Percentiles rank a stretch among this genome's conserved stretches.
Evolutionary conservation across 495 filamentous ascomycete species (phyloP).

Genomic region (Xylaria telfairii): DNA sequence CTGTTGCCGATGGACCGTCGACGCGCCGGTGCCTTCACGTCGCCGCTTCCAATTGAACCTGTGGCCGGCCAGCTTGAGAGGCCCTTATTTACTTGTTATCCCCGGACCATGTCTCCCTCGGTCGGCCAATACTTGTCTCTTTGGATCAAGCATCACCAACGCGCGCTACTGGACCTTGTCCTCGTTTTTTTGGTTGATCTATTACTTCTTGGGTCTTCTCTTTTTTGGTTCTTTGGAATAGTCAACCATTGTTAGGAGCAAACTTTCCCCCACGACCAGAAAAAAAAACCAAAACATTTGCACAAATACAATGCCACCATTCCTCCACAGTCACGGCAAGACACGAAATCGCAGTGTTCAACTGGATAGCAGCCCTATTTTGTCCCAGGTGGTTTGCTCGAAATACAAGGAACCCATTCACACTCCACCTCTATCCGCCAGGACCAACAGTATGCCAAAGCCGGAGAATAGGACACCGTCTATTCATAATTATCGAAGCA

Average conservation of each 20-base stretch:
- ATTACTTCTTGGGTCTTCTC: conserved; percentile 48
- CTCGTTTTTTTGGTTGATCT: conserved; percentile 41
- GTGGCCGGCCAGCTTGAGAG: conserved; percentile 14
- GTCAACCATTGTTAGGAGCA: conserved; percentile 40
- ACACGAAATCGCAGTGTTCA: conserved; percentile 54
- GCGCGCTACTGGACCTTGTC: too few relatives aligned
- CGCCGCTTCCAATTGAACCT: conserved; percentile 31
- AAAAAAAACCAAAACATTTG: conserved; percentile 25
- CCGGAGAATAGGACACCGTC: conserved; percentile 42
- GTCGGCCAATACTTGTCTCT: conserved; percentile 28
- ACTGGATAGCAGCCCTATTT: conserved; percentile 43
- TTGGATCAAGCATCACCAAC: conserved; percentile 31
- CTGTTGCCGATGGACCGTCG: conserved; percentile 39
- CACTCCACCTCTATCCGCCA: conserved; percentile 32
- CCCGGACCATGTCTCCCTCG: conserved; percentile 21
- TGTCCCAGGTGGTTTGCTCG: conserved; percentile 34
- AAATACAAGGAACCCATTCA: conserved; percentile 32
- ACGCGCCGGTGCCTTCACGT: conserved; percentile 31
- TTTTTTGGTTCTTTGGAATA: conserved; percentile 48
- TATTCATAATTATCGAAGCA: conserved; percentile 53
- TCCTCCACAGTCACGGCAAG: conserved; percentile 50
- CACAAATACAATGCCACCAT: conserved; percentile 44
- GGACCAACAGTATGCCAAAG: conserved; percentile 46
- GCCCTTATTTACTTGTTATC: background rate
- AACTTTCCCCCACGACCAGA: conserved; percentile 29